A percentile compares a stretch with the other conserved stretches of the same genome.
Evolutionary conservation across 1,284 basidiomycete genomes (phyloP).

Genomic region (Irpex sp.): DNA sequence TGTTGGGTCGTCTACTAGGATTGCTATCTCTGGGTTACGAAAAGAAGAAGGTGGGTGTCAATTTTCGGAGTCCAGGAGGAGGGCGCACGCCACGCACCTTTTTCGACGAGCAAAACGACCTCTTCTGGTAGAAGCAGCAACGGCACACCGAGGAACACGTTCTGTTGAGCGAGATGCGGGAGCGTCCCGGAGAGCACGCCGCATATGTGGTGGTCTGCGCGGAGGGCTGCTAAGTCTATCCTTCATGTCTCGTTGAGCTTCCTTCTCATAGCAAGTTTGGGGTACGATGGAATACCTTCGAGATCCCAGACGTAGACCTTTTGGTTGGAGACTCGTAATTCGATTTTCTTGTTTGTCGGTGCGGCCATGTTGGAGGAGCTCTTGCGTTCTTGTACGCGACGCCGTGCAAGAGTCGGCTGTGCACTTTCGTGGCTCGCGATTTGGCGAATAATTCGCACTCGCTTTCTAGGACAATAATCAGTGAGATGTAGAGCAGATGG

Average conservation of each 20-base stretch:
- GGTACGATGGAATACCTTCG: slow-evolving; percentile 43
- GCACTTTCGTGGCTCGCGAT: too few species aligned
- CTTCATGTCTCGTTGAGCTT: slow-evolving; percentile 19
- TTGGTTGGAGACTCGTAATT: slow-evolving; percentile 61
- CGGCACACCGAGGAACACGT: slow-evolving; percentile 91
- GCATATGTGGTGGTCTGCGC: slow-evolving; percentile 77
- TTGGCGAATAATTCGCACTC: too few species aligned
- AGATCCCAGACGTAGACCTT: slow-evolving; percentile 76
- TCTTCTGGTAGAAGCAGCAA: slow-evolving; percentile 89
- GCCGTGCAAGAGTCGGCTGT: too few species aligned
- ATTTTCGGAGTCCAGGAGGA: too few species aligned
- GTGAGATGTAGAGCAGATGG: too few species aligned
- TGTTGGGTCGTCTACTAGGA: slow-evolving; percentile 69
- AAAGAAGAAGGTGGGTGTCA: slow-evolving; percentile 2
- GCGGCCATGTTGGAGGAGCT: too few species aligned
- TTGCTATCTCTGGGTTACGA: slow-evolving; percentile 54
- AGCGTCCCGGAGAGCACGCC: slow-evolving; percentile 88
- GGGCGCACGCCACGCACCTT: too few species aligned
- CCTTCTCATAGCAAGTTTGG: not conserved
- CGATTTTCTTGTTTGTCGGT: slow-evolving; percentile 20
- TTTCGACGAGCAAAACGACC: slow-evolving; percentile 79
- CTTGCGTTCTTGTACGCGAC: too few species aligned
- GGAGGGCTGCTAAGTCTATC: slow-evolving; percentile 72
- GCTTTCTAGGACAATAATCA: too few species aligned
- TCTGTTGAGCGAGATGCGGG: slow-evolving; percentile 94